Evolutionary conservation across 2,329 filamentous ascomycete species (phyloP), one percentile per base, ranked within the genome.

Genomic region (Fusarium setosum): DNA sequence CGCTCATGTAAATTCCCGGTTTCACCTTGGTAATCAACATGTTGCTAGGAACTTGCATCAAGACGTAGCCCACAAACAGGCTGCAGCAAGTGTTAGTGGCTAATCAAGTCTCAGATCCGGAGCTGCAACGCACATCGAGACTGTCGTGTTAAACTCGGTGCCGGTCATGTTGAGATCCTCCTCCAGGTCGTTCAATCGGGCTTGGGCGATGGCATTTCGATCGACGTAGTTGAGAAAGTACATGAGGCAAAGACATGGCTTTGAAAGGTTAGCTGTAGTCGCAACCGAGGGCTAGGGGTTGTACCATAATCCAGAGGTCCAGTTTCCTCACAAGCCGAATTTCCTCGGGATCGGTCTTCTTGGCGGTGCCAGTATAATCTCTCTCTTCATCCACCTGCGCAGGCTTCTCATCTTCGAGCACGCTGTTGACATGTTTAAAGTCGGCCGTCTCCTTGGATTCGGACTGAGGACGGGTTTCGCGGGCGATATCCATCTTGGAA

Each of bases 61-160:
- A 73, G 31, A 82, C 78, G 66, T 82, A 81, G 11, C 86, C 83
- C 29, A 77, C 77, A 42, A 78, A 75, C 21, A 79, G 61, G 44
- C 73, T 75, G 17, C 4, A 6, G n/a, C 10, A 6, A 35, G 7
- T 6, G 48, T 69, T 17, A 72, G 59, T 12, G 5, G 4, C 23
- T 3, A 21, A 9, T 15, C 6, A 9, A 17, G 5, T 11, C 2
- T 15, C 7, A 1, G 1, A 5, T n/a, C 5, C 24, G 15, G 24
- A 15, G 3, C 1, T 0, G 17, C 13, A 4, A 45, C 67, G 29
- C 71, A 76, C 73, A 80, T 79, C 5, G 78, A 80, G 11, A 81
- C 77, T 0, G 78, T 73, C 1, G 77, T 76, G 45, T 85, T 87
- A 69, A 86, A 89, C 54, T 89, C 82, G 3, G 82, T 87, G 12